Percentiles rank a stretch among this genome's conserved stretches.
Evolutionary conservation across 805 yeast genomes (phyloP).

Genomic region (Wickerhamiella qilinensis): DNA sequence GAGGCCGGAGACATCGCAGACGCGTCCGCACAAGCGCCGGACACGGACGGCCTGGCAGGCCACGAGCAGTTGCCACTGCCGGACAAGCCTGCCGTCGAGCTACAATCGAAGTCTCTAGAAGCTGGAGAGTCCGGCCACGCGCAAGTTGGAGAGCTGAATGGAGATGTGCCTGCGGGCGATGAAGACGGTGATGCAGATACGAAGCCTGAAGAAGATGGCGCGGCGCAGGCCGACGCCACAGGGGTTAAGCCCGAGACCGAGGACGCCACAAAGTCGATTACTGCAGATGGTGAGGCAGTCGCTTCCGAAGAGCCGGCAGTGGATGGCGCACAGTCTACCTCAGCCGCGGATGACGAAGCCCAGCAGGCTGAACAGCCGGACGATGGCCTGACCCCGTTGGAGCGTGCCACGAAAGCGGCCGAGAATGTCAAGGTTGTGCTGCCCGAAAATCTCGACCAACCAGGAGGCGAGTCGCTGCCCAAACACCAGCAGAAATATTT

Average conservation of each 20-base stretch:
- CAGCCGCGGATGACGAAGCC: not conserved
- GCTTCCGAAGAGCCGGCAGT: not conserved
- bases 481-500: constrained; percentile 73
- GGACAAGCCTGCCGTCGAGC: not conserved
- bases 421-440: constrained; percentile 8
- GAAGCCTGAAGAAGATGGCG: not conserved
- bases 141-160: not conserved
- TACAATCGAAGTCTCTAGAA: not conserved
- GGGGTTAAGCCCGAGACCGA: not conserved
- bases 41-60: too few relatives aligned
- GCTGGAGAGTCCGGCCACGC: too few relatives aligned
- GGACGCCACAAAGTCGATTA: not conserved
- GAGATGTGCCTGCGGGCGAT: not conserved
- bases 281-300: constrained; percentile 1
- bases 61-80: too few relatives aligned
- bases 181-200: not conserved
- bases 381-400: constrained; percentile 10
- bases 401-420: constrained; percentile 14
- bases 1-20: not conserved
- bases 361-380: not conserved
- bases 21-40: not conserved
- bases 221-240: not conserved
- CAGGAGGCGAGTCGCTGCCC: constrained; percentile 18
- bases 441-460: constrained; percentile 17
- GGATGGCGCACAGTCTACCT: not conserved